A percentile compares a stretch with the other conserved stretches of the same genome.
These are phyloP conservation scores for Dendrobium chrysotoxum DNA, from an alignment of 106 monocot species.

Conservation along the genomic window DNA sequence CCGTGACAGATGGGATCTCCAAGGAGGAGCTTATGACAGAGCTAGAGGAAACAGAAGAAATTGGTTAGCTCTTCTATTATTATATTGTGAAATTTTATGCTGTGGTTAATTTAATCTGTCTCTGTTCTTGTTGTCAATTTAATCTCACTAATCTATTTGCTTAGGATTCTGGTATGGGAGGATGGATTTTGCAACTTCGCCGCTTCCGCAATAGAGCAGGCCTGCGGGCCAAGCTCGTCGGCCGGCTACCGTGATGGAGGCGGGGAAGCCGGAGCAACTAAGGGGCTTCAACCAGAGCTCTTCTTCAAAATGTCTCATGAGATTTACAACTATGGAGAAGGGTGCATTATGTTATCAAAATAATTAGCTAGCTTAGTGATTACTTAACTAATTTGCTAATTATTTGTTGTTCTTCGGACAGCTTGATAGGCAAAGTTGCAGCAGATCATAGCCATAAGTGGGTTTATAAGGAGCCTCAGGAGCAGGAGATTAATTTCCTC, in stretches of 20 bases:
- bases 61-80: conserved; percentile 24
- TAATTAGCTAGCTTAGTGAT: neutral
- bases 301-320: conserved; percentile 99
- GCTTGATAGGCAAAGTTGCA: conserved; percentile 92
- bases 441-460: conserved; percentile 95
- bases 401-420: conserved; percentile 18
- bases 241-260: neutral
- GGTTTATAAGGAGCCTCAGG: conserved; percentile 81
- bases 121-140: conserved; percentile 1
- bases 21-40: conserved; percentile 53
- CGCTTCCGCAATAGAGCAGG: conserved; percentile 31
- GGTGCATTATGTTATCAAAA: conserved; percentile 21
- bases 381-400: neutral
- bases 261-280: conserved; percentile 11
- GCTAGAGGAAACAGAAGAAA: conserved; percentile 74
- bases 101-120: conserved; percentile 3
- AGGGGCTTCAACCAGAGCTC: conserved; percentile 76
- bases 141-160: no score
- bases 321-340: conserved; percentile 99
- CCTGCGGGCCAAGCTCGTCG: neutral
- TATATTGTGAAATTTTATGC: neutral
- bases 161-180: conserved; percentile 94
- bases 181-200: conserved; percentile 99
- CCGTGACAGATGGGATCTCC: conserved; percentile 66
- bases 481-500: conserved; percentile 67